A percentile compares a stretch with the other conserved stretches of the same genome.
Conservation (phyloP, 208 protist genomes). For the Borovskyia barvae region DNA sequence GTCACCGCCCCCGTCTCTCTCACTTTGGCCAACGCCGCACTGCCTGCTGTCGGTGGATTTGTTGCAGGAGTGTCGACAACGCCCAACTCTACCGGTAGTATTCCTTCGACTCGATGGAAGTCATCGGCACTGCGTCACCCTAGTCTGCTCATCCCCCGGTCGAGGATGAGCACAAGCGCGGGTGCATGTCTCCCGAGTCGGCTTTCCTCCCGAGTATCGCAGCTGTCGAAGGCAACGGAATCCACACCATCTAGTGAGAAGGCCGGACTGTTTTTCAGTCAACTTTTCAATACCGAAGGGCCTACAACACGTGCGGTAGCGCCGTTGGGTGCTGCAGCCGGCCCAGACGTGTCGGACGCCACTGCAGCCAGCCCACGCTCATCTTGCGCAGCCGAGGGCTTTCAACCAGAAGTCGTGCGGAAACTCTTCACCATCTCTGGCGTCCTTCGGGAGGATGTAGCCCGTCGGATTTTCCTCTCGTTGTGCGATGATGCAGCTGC, state of each 20-base stretch:
- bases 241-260: not conserved
- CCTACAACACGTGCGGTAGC: not conserved
- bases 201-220: not conserved
- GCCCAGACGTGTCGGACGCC: not conserved
- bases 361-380: no score
- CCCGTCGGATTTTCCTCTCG: conserved; percentile 30
- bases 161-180: no score
- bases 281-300: not conserved
- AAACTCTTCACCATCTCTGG: conserved; percentile 40
- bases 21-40: not conserved
- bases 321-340: not conserved
- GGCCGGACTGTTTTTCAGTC: conserved; percentile 15
- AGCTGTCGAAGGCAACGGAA: not conserved
- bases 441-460: conserved; percentile 33
- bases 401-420: conserved; percentile 23
- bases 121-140: no score
- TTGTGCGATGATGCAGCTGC: conserved; percentile 1
- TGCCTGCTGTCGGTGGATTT: no score
- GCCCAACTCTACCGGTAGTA: no score
- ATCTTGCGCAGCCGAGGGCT: not conserved
- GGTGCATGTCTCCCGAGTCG: no score
- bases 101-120: no score
- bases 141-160: no score
- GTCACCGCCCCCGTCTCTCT: not conserved
- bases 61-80: no score